Evolutionary conservation across 495 filamentous ascomycete species (phyloP).

Genomic region (Tuber brumale): DNA sequence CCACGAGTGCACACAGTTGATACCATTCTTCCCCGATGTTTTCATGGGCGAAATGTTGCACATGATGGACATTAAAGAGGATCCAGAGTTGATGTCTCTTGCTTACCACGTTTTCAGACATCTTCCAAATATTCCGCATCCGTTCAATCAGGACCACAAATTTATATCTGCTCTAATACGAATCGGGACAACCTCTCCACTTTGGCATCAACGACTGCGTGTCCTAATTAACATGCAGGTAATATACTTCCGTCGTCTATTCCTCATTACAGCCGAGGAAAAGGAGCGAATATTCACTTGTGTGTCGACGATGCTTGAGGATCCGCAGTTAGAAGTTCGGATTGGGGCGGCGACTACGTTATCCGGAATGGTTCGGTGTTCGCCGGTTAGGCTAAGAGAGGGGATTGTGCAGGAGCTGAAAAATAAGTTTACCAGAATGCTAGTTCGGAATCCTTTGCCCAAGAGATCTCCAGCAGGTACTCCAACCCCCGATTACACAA

Average conservation of each 20-base stretch:
- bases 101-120: slow-evolving; percentile 98
- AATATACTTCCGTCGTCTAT: slow-evolving; percentile 94
- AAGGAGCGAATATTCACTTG: slow-evolving; percentile 78
- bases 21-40: slow-evolving; percentile 80
- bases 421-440: slow-evolving; percentile 66
- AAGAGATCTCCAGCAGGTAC: slow-evolving; percentile 62
- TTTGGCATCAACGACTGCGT: slow-evolving; percentile 97
- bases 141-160: slow-evolving; percentile 68
- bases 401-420: slow-evolving; percentile 68
- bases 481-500: slow-evolving; percentile 77
- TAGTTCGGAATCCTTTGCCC: slow-evolving; percentile 76
- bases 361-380: slow-evolving; percentile 97
- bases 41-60: slow-evolving; percentile 89
- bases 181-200: slow-evolving; percentile 74
- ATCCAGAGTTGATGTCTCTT: slow-evolving; percentile 87
- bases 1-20: slow-evolving; percentile 84
- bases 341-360: slow-evolving; percentile 85
- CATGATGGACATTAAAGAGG: slow-evolving; percentile 99
- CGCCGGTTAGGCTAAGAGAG: slow-evolving; percentile 71
- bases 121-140: slow-evolving; percentile 90
- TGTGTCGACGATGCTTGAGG: slow-evolving; percentile 87
- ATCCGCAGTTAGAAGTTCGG: slow-evolving; percentile 87
- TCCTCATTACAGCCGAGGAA: slow-evolving; percentile 72
- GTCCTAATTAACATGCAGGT: slow-evolving; percentile 99
- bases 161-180: slow-evolving; percentile 83